Conservation (phyloP, 352 stramenopile genomes). For the Aphanomyces astaci region DNA sequence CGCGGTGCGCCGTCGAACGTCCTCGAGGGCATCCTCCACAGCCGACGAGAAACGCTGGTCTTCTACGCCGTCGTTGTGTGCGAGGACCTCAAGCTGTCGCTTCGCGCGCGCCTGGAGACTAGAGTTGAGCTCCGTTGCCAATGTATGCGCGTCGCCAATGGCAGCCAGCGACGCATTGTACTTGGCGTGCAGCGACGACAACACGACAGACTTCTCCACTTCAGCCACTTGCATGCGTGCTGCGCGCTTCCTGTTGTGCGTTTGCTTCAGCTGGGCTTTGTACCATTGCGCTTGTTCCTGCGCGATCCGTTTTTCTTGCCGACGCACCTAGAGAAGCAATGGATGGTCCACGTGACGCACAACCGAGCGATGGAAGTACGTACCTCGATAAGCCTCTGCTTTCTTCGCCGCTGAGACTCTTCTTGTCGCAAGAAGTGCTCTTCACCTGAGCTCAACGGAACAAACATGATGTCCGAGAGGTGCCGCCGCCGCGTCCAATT, state of each 20-base stretch:
- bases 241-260: neutral
- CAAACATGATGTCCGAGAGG: constrained; percentile 5
- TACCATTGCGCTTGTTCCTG: constrained; percentile 17
- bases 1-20: neutral
- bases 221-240: neutral
- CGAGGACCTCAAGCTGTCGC: constrained; percentile 6
- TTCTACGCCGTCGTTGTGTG: neutral
- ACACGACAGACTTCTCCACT: neutral
- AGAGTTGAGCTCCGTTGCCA: constrained; percentile 3
- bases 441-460: constrained; percentile 20
- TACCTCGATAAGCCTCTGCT: constrained; percentile 19
- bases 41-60: neutral
- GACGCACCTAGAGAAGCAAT: constrained; percentile 17
- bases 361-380: too few species aligned
- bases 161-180: constrained; percentile 19
- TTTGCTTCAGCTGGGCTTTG: neutral
- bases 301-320: constrained; percentile 20
- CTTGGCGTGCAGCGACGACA: constrained; percentile 17
- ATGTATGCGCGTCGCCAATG: constrained; percentile 14
- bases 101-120: constrained; percentile 9
- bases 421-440: constrained; percentile 17
- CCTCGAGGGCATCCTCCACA: neutral
- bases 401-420: constrained; percentile 1
- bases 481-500: neutral
- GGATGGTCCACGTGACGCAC: too few species aligned